Evolutionary conservation across 2,329 filamentous ascomycete species (phyloP), one percentile per base, ranked within the genome.

Genomic region (Zarea fungicola): DNA sequence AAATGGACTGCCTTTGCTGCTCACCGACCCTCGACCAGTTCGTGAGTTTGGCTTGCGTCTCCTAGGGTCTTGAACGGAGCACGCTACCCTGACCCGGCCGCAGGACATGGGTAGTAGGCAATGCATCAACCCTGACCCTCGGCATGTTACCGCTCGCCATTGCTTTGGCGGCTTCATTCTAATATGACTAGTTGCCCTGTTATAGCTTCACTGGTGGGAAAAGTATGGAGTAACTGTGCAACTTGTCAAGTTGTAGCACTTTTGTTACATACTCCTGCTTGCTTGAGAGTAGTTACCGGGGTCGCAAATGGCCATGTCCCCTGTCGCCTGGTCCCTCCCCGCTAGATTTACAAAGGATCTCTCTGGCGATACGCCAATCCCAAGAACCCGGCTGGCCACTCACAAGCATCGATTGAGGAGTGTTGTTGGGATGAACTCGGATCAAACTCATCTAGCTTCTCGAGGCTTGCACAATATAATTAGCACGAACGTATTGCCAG

Each of bases 321-420:
- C 37, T 42, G 37, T 42, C 37, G 18, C 19, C 36, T 22, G 19
- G 29, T 18, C 29, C 43, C 22, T 41, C 46, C 46, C 45, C 29
- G 36, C 45, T 35, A 48, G 45, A 48, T 48, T 47, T 35, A 22
- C n/a, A 48, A 21, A 42, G 46, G 46, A 48, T 48, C 41, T 50
- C 35, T 22, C 48, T 50, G 48, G 48, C 48, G 48, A 50, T 45
- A 40, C 48, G 48, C 48, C 48, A 44, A 22, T 48, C 46, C 46
- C 37, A 42, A 34, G 29, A 48, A 48, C 35, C 42, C 48, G 48
- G n/a, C n/a, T n/a, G n/a, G 48, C 48, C 48, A 45, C 18, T 50
- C 41, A 42, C 41, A 45, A 34, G 41, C 26, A 36, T 18, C 34
- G 39, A 41, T 41, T 44, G 48, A 34, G 26, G 23, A 40, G 29